Base-by-base conservation (phyloP, 352 stramenopile genomes). In the Pythium sukuiense region DNA sequence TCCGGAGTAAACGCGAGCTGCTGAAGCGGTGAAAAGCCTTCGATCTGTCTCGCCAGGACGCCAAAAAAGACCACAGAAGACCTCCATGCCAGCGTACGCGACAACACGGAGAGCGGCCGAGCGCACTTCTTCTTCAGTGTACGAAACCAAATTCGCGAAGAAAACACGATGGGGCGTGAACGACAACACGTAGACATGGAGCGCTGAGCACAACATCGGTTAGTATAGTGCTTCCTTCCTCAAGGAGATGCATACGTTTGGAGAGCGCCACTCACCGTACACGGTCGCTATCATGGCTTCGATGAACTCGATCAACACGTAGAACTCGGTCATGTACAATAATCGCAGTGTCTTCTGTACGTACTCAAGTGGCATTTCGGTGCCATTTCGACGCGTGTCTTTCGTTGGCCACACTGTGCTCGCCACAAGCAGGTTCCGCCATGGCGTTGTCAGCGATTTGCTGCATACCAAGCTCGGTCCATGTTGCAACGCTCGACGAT, bases 321-420 rank as follows among this genome's bases (percentile, higher is more conserved):
- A 24, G 32, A 76, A 79, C 46, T 82, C 72, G 7, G 56, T 74
- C 26, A 77, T 45, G 57, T 71, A 72, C 32, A 81, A 33, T 13
- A 76, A 63, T 24, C 69, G 53, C 6, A 79, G 72, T 50, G 61
- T 35, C 29, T 66, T 67, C 43, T 60, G 56, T 12, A 72, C 39
- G 0, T 76, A 57, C 9, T 66, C 3, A 8, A 49, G 35, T 0
- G 39, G 39, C 39, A 48, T 13, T 8, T 20, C 11, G 27, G 12
- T 20, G 13, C 6, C 16, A 20, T 27, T 26, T 24, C 20, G 20
- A 24, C 20, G 20, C 20, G 20, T 24, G 20, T 24, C 20, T 24
- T 24, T 24, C 20, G 20, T 24, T 24, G 20, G 20, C 20, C 20
- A 24, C 20, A 24, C 20, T 24, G 20, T 24, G 20, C 20, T 24